phyloP scores from a whole-genome alignment of 2,329 filamentous ascomycete genomes.

The Colletotrichum spaethianum region DNA sequence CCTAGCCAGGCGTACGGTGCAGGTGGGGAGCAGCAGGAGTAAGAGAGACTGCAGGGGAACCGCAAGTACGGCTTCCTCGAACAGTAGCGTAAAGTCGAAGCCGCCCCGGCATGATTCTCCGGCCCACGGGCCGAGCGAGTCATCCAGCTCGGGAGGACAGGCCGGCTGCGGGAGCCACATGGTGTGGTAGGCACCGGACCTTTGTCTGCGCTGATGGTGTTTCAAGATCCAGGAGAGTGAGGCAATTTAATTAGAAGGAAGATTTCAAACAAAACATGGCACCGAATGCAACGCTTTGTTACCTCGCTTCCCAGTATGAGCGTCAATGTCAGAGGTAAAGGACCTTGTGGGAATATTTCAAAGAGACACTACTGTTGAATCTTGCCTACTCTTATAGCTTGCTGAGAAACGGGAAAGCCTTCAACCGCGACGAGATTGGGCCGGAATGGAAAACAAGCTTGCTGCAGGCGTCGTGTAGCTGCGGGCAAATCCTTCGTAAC shows the following conservation, averaged over 20 bases:
- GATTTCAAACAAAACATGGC: constrained; percentile 31
- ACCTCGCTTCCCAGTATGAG: constrained; percentile 3
- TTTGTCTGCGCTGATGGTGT: constrained; percentile 25
- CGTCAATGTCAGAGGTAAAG: background rate
- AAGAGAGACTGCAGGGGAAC: constrained; percentile 37
- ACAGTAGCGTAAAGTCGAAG: constrained; percentile 49
- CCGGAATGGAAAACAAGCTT: background rate
- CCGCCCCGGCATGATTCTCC: constrained; percentile 44
- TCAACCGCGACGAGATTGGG: background rate
- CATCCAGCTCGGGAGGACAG: constrained; percentile 31
- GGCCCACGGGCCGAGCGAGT: constrained; percentile 40
- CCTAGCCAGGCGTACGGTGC: constrained; percentile 24
- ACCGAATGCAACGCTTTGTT: constrained; percentile 20
- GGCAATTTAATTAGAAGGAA: constrained; percentile 3
- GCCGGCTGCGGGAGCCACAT: constrained; percentile 34
- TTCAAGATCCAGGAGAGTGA: constrained; percentile 23
- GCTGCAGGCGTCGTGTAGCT: background rate
- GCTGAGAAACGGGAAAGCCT: background rate
- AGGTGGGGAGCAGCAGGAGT: constrained; percentile 19
- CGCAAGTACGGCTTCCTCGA: constrained; percentile 47
- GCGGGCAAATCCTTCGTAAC: background rate
- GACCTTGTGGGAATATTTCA: background rate
- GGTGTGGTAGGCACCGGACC: background rate
- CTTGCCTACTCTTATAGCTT: background rate
- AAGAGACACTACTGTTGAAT: background rate